Evolutionary conservation across 257 asterid species (phyloP).

Genomic region (Rehmannia glutinosa): DNA sequence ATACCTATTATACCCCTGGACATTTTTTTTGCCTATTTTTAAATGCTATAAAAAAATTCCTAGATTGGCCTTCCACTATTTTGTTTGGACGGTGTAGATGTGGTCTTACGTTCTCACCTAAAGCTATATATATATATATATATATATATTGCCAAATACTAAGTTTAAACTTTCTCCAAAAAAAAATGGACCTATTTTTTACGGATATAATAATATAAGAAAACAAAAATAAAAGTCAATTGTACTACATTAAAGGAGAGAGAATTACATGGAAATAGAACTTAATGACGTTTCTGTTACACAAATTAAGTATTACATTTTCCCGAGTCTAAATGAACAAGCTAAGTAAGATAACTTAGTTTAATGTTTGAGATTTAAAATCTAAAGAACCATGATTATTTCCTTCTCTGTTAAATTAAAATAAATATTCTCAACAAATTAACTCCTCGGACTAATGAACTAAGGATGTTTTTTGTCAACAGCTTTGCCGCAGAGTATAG

Average conservation of each 20-base stretch:
- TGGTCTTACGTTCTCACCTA: too few relatives aligned
- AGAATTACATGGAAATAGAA: neutral
- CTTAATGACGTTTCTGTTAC: neutral
- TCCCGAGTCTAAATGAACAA: neutral
- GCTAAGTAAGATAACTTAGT: neutral
- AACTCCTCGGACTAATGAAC: neutral
- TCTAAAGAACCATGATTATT: neutral
- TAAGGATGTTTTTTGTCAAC: slow-evolving; percentile 33
- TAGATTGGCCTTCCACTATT: too few relatives aligned
- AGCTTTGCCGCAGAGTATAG: slow-evolving; percentile 66
- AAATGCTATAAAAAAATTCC: too few relatives aligned
- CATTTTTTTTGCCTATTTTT: too few relatives aligned
- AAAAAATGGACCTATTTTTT: too few relatives aligned
- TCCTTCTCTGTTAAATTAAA: neutral
- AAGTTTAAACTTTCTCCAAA: too few relatives aligned
- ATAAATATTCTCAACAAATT: neutral
- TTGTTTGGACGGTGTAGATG: too few relatives aligned
- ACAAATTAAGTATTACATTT: neutral
- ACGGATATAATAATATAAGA: neutral
- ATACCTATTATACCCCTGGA: too few relatives aligned
- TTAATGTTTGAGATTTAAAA: slow-evolving; percentile 4
- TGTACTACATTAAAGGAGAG: neutral
- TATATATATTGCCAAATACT: too few relatives aligned
- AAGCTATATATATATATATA: too few relatives aligned
- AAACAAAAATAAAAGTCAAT: neutral